Evolutionary conservation across 2,329 filamentous ascomycete species (phyloP), one percentile per base, ranked within the genome.

Genomic region (Colletotrichum spaethianum): DNA sequence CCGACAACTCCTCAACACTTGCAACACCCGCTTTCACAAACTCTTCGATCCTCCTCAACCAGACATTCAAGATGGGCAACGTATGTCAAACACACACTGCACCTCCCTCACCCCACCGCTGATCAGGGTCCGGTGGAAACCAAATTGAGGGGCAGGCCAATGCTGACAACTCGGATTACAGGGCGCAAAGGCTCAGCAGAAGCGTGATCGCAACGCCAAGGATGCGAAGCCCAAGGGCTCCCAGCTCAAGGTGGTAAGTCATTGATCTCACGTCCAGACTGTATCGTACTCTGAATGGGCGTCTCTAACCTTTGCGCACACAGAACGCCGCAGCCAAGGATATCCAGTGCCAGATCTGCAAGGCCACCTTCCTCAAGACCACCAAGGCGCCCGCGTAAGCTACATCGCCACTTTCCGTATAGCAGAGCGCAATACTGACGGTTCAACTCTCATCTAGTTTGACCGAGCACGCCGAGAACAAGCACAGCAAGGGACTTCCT

Each of bases 271-370:
- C 33, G 23, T 52, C 33, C 9, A 9, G 11, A 8, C 1, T 4
- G 18, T 20, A 26, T 12, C 11, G 8, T 14, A 42, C 18, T 56
- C 18, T 38, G 18, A n/a, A 20, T 23, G 20, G 44, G n/a, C 46
- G 2, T 67, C 20, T 57, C 48, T 63, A 57, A 56, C 11, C 12
- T 46, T 23, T 7, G 60, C 75, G 79, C 55, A 78, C 68, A 72
- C 75, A 93, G 92, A 95, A 95, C 85, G 86, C 89, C 77, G 86
- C 91, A 76, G 93, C 93, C 72, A 93, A 91, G 86, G 91, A 89
- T 79, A 93, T 95, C 82, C 92, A 94, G 82, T 95, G 93, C 88
- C 84, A 89, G 76, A 86, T 91, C 78, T 95, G 93, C 92, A 93
- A 91, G 83, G 89, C 92, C 77, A 93, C 92, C 38, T 95, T 95